phyloP scores from a whole-genome alignment of 2,329 filamentous ascomycete genomes.

The Aureobasidium subglaciale region DNA sequence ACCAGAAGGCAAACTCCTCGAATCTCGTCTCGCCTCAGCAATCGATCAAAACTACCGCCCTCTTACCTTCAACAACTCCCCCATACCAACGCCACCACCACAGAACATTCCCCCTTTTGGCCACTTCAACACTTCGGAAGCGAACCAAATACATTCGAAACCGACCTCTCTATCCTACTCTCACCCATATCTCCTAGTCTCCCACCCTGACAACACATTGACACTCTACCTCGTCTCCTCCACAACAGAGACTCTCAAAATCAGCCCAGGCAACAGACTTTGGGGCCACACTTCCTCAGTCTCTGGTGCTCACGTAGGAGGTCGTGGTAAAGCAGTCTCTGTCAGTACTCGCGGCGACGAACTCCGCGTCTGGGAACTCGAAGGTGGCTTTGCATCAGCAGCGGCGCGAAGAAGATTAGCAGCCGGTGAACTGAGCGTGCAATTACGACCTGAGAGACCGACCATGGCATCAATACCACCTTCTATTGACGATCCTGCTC shows the following conservation, averaged over 20 bases:
- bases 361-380: conserved; percentile 77
- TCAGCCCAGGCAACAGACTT: conserved; percentile 67
- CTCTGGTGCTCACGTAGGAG: conserved; percentile 75
- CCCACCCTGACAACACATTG: conserved; percentile 80
- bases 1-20: conserved; percentile 39
- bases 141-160: conserved; percentile 31
- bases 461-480: too few species aligned
- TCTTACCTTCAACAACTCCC: conserved; percentile 25
- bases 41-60: conserved; percentile 41
- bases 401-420: conserved; percentile 35
- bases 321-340: conserved; percentile 82
- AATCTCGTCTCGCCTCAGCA: conserved; percentile 46
- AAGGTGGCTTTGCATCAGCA: conserved; percentile 55
- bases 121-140: conserved; percentile 20
- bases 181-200: conserved; percentile 79
- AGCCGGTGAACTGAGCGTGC: conserved; percentile 47
- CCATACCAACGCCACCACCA: conserved; percentile 19
- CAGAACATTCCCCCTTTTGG: conserved; percentile 16
- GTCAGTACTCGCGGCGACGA: conserved; percentile 68
- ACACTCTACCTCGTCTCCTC: conserved; percentile 76
- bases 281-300: conserved; percentile 93
- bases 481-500: background rate
- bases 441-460: conserved; percentile 32
- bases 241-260: conserved; percentile 54
- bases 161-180: conserved; percentile 48